Conservation (phyloP, 169 alveolate genomes). For the Eimeria brunetti region DNA sequence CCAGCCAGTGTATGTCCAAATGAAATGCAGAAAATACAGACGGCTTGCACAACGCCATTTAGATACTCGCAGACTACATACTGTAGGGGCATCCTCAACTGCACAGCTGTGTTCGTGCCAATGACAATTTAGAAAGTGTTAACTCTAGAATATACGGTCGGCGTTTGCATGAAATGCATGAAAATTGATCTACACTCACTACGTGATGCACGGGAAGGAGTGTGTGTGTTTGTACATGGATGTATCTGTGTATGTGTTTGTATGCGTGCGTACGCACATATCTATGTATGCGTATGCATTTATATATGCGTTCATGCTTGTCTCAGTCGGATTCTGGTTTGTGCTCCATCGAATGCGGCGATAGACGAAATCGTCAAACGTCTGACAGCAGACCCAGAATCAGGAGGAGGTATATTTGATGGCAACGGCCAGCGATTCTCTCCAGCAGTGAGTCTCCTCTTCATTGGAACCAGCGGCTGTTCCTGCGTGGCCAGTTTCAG, state of each 20-base stretch:
- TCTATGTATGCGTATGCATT: background rate
- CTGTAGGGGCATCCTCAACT: background rate
- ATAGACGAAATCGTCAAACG: slow-evolving; percentile 98
- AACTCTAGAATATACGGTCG: background rate
- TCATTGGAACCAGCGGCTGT: background rate
- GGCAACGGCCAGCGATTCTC: slow-evolving; percentile 88
- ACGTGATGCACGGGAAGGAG: background rate
- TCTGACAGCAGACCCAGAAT: slow-evolving; percentile 81
- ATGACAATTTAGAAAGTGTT: background rate
- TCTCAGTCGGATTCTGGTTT: slow-evolving; percentile 91
- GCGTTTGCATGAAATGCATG: background rate
- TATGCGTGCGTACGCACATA: too few species aligned
- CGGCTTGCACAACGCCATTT: background rate
- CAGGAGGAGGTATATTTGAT: slow-evolving; percentile 93
- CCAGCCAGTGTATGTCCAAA: slow-evolving; percentile 62
- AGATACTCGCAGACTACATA: background rate
- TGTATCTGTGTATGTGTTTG: background rate
- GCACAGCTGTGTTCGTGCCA: background rate
- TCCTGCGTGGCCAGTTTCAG: background rate
- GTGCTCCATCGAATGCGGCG: slow-evolving; percentile 99
- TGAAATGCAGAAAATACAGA: background rate
- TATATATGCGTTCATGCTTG: background rate
- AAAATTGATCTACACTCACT: background rate
- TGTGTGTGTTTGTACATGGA: background rate
- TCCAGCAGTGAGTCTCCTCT: slow-evolving; percentile 85